phyloP scores from a whole-genome alignment of 2,329 filamentous ascomycete genomes.

The Harringtonia lauricola region DNA sequence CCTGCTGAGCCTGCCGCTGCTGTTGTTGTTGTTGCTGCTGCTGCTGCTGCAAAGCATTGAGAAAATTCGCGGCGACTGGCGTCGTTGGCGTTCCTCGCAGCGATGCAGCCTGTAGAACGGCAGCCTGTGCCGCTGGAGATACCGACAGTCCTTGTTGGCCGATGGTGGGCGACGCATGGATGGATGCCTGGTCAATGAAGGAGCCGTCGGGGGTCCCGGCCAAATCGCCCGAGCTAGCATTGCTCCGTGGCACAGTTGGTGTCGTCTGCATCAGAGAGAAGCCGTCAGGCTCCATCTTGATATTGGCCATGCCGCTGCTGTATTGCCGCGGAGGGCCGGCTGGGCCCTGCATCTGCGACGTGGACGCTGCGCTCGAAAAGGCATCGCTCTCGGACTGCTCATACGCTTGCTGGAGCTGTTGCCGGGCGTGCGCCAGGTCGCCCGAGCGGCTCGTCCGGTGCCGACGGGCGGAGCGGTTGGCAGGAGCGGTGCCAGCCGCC shows the following conservation, averaged over 20 bases:
- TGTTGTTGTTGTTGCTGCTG: conserved; percentile 21
- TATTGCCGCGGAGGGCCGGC: conserved; percentile 9
- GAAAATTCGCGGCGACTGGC: conserved; percentile 1
- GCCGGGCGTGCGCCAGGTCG: conserved; percentile 14
- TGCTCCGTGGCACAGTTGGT: conserved; percentile 26
- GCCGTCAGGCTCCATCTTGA: conserved; percentile 27
- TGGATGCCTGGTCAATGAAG: conserved; percentile 24
- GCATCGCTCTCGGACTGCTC: conserved; percentile 1
- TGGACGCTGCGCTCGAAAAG: conserved; percentile 6
- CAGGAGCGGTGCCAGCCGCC: background rate
- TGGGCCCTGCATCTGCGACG: conserved; percentile 1
- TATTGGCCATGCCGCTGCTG: conserved; percentile 12
- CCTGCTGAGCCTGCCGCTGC: conserved; percentile 4
- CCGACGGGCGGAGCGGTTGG: background rate
- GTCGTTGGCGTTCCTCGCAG: conserved; percentile 8
- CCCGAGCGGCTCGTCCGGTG: conserved; percentile 3
- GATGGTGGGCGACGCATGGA: conserved; percentile 31
- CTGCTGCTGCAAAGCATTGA: conserved; percentile 12
- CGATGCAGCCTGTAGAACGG: conserved; percentile 1
- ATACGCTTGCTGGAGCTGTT: conserved; percentile 9
- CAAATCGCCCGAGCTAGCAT: conserved; percentile 24
- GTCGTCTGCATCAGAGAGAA: conserved; percentile 28
- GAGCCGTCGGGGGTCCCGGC: conserved; percentile 13
- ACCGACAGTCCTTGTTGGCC: too few species aligned
- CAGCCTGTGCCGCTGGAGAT: conserved; percentile 1